phyloP scores from a whole-genome alignment of 345 rosid genomes.

The Triadica sebifera region DNA sequence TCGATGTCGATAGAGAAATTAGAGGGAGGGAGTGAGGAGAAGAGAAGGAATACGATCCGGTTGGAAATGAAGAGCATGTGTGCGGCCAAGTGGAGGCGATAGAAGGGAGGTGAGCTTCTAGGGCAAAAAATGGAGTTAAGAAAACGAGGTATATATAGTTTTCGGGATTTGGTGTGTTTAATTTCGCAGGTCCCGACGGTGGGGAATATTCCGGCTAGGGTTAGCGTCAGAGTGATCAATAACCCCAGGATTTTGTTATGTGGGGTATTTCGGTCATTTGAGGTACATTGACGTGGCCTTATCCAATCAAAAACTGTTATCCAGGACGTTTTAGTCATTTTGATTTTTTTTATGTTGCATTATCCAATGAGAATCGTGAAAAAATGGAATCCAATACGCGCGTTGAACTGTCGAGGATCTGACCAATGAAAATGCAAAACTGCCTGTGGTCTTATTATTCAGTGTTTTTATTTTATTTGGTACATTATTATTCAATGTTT shows the following conservation, averaged over 20 bases:
- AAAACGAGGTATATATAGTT: slow-evolving; percentile 27
- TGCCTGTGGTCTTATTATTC: no score
- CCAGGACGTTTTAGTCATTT: background rate
- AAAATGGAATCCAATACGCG: background rate
- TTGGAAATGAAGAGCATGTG: slow-evolving; percentile 2
- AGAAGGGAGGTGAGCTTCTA: background rate
- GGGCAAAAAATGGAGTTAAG: slow-evolving; percentile 13
- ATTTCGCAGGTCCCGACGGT: background rate
- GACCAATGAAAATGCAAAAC: background rate
- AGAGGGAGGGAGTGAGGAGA: background rate
- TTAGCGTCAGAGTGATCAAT: background rate
- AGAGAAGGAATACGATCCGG: background rate
- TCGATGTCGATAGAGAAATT: background rate
- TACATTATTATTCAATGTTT: no score
- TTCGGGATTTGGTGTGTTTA: slow-evolving; percentile 22
- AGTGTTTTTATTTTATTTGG: no score
- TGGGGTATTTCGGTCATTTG: background rate
- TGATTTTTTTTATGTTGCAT: background rate
- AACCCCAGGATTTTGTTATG: background rate
- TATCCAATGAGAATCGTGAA: background rate
- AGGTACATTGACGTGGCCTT: slow-evolving; percentile 8
- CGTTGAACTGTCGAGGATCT: background rate
- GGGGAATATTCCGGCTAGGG: slow-evolving; percentile 32
- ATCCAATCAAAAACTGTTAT: slow-evolving; percentile 17
- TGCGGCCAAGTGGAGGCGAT: slow-evolving; percentile 15